Evolutionary conservation across 495 filamentous ascomycete species (phyloP).

Genomic region (Clavariopsis aquatica): DNA sequence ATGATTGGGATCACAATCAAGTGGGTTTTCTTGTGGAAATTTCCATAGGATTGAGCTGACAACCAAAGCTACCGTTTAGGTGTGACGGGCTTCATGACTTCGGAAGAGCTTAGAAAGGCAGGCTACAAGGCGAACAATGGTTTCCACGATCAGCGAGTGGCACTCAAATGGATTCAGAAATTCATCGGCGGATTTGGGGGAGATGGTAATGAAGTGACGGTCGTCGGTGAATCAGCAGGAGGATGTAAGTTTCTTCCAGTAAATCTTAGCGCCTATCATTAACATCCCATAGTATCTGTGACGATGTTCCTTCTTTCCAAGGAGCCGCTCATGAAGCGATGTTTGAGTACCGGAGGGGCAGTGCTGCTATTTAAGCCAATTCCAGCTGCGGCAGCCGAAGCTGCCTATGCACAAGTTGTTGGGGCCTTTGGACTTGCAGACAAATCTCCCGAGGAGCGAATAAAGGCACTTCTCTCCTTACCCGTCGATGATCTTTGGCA

Average conservation of each 20-base stretch:
- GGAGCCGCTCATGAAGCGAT: slow-evolving; percentile 49
- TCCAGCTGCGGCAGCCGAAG: slow-evolving; percentile 44
- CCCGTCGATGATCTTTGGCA: slow-evolving; percentile 45
- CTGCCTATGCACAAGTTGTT: slow-evolving; percentile 45
- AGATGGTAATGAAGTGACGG: slow-evolving; percentile 61
- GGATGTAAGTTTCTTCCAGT: slow-evolving; percentile 42
- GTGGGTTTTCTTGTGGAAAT: too few species aligned
- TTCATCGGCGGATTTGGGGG: slow-evolving; percentile 72
- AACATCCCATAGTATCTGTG: slow-evolving; percentile 39
- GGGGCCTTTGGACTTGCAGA: slow-evolving; percentile 46
- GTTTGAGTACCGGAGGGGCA: slow-evolving; percentile 48
- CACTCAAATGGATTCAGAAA: slow-evolving; percentile 70
- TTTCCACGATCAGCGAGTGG: slow-evolving; percentile 67
- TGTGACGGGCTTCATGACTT: slow-evolving; percentile 36
- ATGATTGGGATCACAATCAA: slow-evolving; percentile 37
- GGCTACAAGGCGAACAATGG: slow-evolving; percentile 48
- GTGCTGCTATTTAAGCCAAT: slow-evolving; percentile 44
- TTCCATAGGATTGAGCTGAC: too few species aligned
- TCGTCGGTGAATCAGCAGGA: slow-evolving; percentile 70
- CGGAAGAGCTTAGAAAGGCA: slow-evolving; percentile 34
- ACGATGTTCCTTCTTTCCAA: slow-evolving; percentile 47
- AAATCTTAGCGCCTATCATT: background rate
- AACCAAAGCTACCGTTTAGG: slow-evolving; percentile 34
- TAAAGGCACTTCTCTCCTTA: slow-evolving; percentile 44
- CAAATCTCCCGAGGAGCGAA: slow-evolving; percentile 41